Base-by-base conservation (phyloP, 2,329 filamentous ascomycete genomes). In the Ophiostoma quercus region DNA sequence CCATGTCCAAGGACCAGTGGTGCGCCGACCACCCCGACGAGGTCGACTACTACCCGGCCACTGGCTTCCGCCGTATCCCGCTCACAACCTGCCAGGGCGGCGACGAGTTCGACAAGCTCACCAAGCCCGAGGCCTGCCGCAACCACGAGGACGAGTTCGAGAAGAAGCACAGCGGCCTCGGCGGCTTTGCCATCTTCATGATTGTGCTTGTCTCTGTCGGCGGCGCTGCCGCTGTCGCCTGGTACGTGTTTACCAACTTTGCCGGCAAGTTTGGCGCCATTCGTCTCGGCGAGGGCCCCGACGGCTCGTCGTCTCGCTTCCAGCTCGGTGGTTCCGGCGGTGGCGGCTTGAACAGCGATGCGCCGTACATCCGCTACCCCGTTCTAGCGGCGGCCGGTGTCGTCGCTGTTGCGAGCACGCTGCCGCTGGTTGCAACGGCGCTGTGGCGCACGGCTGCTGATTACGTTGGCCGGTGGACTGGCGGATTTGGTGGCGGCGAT, bases 261-360 rank as follows among this genome's bases (percentile, higher is more conserved):
- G 89, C 88, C 75, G 88, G 88, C 79, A 96, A 96, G 77, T 96
- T 98, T 77, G 95, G 95, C 12, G 90, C 94, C 77, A 94, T 99
- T 77, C 87, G 92, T 29, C 87, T 99, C 16, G 95, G 95, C 70
- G 95, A 97, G 75, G 80, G 82, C 29, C 22, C 19, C 16, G 29
- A 22, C 73, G 69, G 72, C 73, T 32, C 74, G 70, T 69, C 76
- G 76, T 68, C 65, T 22, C 65, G 65, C 22, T 47, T 66, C 65
- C 39, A 47, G 37, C 39, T 66, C 2, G 65, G 76, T 76, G 71
- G 78, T 78, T 79, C 22, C 29, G 57, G 57, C 54, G 43, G 43
- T 16, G 43, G 43, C 57, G 60, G 60, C 14, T 11, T 78, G 1
- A 88, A 93, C 76, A 85, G 86, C 73, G 90, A 96, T 68, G 87